A percentile compares a stretch with the other conserved stretches of the same genome.
phyloP scores from a whole-genome alignment of 2,329 filamentous ascomycete genomes.

The Trichoderma atrobrunneum region DNA sequence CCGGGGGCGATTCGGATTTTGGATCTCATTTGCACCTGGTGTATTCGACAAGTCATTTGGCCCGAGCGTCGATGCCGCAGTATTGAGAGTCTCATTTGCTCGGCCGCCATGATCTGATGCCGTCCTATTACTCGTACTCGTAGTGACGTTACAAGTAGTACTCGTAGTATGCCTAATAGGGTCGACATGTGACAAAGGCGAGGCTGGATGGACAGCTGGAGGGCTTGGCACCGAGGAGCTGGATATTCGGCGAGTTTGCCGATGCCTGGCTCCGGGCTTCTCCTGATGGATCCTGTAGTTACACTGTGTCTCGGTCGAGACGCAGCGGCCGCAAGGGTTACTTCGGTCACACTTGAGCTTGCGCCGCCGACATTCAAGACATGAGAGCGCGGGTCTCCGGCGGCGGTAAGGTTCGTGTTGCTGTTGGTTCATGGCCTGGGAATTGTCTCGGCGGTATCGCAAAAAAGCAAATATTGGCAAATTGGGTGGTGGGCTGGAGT shows the following conservation, averaged over 20 bases:
- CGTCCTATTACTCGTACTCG: not conserved
- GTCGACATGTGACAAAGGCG: not conserved
- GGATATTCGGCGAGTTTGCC: not conserved
- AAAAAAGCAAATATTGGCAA: not conserved
- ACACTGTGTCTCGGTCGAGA: constrained; percentile 46
- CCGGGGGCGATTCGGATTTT: constrained; percentile 19
- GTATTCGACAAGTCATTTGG: not conserved
- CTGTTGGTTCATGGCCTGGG: not conserved
- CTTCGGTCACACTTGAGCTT: constrained; percentile 62
- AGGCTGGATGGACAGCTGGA: not conserved
- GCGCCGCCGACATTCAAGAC: constrained; percentile 54
- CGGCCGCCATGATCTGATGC: not conserved
- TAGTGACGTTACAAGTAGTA: not conserved
- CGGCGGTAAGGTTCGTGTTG: not conserved
- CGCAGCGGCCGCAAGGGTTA: constrained; percentile 57
- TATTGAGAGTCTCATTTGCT: not conserved
- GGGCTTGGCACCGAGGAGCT: not conserved
- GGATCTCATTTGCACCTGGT: constrained; percentile 50
- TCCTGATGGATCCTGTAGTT: not conserved
- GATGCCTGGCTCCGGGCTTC: not conserved
- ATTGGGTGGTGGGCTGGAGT: not conserved
- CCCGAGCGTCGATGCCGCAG: not conserved
- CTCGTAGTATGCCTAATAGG: not conserved
- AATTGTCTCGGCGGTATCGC: not conserved
- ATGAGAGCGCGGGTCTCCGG: constrained; percentile 45